Conservation (phyloP, 208 protist species). For the Leishmania lainsoni region DNA sequence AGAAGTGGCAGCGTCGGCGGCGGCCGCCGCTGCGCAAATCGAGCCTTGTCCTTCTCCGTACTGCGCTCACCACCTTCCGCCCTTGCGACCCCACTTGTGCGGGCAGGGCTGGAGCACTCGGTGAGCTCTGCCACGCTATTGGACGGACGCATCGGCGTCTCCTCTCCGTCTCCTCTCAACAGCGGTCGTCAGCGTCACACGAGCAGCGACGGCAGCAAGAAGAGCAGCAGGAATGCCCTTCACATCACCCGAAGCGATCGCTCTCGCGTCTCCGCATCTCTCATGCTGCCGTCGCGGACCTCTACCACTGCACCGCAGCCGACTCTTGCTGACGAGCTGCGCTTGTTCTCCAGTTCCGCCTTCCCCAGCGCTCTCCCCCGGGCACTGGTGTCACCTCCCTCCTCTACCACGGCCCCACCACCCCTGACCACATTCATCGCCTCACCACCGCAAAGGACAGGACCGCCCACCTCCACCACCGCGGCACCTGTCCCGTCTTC, state of each 20-base stretch:
- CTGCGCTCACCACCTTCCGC: constrained; percentile 17
- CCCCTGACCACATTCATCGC: constrained; percentile 15
- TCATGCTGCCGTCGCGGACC: background rate
- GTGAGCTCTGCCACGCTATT: background rate
- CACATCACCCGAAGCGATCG: background rate
- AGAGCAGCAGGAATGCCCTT: background rate
- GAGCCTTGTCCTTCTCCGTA: constrained; percentile 25
- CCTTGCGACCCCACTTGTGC: background rate
- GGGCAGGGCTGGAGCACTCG: constrained; percentile 2
- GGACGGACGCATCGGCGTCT: background rate
- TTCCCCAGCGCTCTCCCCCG: background rate
- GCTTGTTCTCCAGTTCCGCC: constrained; percentile 14
- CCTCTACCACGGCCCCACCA: background rate
- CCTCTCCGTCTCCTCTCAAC: constrained; percentile 8
- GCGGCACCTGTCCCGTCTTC: background rate
- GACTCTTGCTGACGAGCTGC: constrained; percentile 29
- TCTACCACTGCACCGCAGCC: background rate
- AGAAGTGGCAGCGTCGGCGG: background rate
- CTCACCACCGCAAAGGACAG: constrained; percentile 8
- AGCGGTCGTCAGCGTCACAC: constrained; percentile 5
- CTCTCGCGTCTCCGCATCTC: background rate
- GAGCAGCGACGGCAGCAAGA: constrained; percentile 1
- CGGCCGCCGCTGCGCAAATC: background rate
- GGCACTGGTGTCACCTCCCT: background rate
- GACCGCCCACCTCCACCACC: background rate